A percentile compares a stretch with the other conserved stretches of the same genome.
phyloP scores from a whole-genome alignment of 441 rosid genomes.

The Metrosideros polymorpha region DNA sequence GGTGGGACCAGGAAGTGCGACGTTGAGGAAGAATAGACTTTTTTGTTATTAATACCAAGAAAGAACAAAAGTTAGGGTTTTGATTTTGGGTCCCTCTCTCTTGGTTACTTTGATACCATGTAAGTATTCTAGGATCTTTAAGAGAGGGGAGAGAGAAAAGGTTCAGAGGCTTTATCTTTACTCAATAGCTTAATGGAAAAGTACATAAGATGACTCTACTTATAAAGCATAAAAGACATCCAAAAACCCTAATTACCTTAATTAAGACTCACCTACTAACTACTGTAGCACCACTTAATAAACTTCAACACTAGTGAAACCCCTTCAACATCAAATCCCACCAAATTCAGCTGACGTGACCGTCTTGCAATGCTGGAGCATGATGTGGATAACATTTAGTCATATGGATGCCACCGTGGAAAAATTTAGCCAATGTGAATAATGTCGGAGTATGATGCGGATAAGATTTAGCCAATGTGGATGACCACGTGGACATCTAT shows the following conservation, averaged over 20 bases:
- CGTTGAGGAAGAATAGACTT: neutral
- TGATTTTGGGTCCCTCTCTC: neutral
- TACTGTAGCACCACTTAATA: neutral
- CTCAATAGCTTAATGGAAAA: neutral
- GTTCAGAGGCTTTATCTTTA: neutral
- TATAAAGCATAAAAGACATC: neutral
- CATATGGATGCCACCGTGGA: neutral
- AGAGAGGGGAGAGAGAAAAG: neutral
- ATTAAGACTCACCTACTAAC: neutral
- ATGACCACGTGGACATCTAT: neutral
- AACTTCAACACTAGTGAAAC: too few species aligned
- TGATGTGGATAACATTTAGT: neutral
- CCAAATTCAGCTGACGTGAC: neutral
- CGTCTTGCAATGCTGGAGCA: neutral
- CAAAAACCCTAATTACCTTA: neutral
- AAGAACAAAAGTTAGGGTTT: neutral
- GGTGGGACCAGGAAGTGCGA: neutral
- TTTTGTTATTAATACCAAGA: neutral
- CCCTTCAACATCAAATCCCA: too few species aligned
- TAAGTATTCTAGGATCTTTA: neutral
- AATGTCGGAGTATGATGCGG: neutral
- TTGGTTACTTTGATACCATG: neutral
- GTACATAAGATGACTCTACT: neutral
- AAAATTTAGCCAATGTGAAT: neutral
- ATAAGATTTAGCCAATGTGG: neutral